Percentiles rank a stretch among this genome's conserved stretches.
Conservation (phyloP, 2,329 filamentous ascomycete species). For the Neopestalotiopsis sp. region DNA sequence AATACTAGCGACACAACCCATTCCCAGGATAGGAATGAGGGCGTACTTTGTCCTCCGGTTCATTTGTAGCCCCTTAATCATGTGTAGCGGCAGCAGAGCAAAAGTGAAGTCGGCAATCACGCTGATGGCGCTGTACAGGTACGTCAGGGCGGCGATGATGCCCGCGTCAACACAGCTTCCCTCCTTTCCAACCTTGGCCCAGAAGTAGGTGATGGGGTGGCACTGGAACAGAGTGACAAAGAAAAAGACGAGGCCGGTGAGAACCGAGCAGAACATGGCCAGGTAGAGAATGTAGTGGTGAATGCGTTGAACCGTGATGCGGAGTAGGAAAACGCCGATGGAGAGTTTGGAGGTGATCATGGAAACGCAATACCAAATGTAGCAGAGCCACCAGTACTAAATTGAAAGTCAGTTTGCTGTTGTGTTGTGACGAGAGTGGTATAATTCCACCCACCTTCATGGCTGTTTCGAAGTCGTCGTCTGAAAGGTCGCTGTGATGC, state of each 20-base stretch:
- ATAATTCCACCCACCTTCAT: slow-evolving; percentile 19
- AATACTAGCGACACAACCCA: slow-evolving; percentile 54
- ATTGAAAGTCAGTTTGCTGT: neutral
- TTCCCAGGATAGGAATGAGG: slow-evolving; percentile 51
- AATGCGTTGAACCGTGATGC: slow-evolving; percentile 24
- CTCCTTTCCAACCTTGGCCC: slow-evolving; percentile 23
- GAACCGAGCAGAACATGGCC: slow-evolving; percentile 22
- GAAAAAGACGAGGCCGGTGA: slow-evolving; percentile 27
- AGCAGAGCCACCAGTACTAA: slow-evolving; percentile 23
- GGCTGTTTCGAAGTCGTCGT: slow-evolving; percentile 9
- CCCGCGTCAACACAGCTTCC: slow-evolving; percentile 33
- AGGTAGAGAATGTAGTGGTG: slow-evolving; percentile 27
- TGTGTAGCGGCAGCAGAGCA: slow-evolving; percentile 51
- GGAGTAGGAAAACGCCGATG: slow-evolving; percentile 28
- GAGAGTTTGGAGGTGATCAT: slow-evolving; percentile 28
- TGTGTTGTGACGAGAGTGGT: neutral
- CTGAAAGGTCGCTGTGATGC: slow-evolving; percentile 8
- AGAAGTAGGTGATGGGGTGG: slow-evolving; percentile 28
- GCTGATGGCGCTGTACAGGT: slow-evolving; percentile 49
- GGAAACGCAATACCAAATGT: slow-evolving; percentile 25
- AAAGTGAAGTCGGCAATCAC: slow-evolving; percentile 56
- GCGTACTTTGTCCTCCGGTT: slow-evolving; percentile 49
- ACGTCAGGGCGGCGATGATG: slow-evolving; percentile 50
- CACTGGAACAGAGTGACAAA: slow-evolving; percentile 29
- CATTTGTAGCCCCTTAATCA: slow-evolving; percentile 56